phyloP scores from a whole-genome alignment of 257 asterid genomes.

The Agastache rugosa region DNA sequence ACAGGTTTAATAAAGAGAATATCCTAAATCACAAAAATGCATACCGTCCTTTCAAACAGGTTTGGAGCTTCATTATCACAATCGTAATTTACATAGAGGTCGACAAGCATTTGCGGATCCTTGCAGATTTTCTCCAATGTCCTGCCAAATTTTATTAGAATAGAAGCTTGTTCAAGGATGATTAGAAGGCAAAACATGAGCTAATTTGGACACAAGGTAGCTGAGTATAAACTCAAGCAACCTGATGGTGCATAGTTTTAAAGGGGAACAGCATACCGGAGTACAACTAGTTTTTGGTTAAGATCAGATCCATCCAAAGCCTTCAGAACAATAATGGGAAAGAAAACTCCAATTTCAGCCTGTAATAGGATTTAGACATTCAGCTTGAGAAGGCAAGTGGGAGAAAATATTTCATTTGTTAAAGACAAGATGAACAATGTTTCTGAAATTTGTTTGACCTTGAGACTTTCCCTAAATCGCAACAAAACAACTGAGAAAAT shows the following conservation, averaged over 20 bases:
- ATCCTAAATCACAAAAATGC: constrained; percentile 29
- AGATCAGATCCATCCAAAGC: constrained; percentile 91
- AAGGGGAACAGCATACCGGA: constrained; percentile 60
- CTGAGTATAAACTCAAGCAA: constrained; percentile 28
- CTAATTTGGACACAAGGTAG: constrained; percentile 10
- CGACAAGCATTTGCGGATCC: constrained; percentile 95
- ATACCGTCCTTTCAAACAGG: constrained; percentile 89
- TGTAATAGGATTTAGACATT: constrained; percentile 45
- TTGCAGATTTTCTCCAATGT: constrained; percentile 91
- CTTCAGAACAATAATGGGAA: constrained; percentile 80
- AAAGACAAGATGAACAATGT: constrained; percentile 28
- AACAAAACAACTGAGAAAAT: constrained; percentile 76
- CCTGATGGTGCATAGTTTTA: constrained; percentile 28
- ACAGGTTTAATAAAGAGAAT: constrained; percentile 31
- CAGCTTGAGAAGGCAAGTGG: constrained; percentile 37
- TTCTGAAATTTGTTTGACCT: constrained; percentile 55
- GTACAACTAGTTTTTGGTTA: constrained; percentile 71
- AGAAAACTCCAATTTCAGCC: constrained; percentile 91
- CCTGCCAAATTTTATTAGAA: constrained; percentile 56
- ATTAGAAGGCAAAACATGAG: neutral
- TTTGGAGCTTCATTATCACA: constrained; percentile 95
- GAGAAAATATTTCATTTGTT: constrained; percentile 23
- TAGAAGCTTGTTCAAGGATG: constrained; percentile 19
- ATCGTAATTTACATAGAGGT: constrained; percentile 90
- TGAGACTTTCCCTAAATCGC: constrained; percentile 90